A percentile compares a stretch with the other conserved stretches of the same genome.
Conservation (phyloP, 164 flowering plant genomes). For the Euptelea pleiosperma region DNA sequence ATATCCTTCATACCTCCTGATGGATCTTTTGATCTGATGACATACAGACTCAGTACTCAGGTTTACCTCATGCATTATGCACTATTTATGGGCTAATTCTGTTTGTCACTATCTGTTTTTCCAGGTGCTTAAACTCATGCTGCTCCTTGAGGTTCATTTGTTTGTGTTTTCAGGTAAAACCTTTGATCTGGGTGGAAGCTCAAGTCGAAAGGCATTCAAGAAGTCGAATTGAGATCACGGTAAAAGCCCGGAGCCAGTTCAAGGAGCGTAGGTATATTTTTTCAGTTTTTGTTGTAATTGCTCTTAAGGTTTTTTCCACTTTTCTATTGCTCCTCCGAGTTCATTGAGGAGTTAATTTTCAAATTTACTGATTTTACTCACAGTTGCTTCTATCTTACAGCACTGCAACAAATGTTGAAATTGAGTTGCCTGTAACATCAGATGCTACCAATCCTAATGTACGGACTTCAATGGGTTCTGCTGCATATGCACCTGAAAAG, state of each 20-base stretch:
- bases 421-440: conserved; percentile 76
- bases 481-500: conserved; percentile 89
- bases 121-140: neutral
- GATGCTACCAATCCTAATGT: conserved; percentile 93
- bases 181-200: conserved; percentile 98
- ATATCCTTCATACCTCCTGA: conserved; percentile 98
- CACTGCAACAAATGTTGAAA: conserved; percentile 95
- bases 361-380: conserved; percentile 9
- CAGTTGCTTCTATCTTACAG: conserved; percentile 33
- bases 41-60: conserved; percentile 94
- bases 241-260: conserved; percentile 95
- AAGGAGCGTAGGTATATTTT: conserved; percentile 91
- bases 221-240: conserved; percentile 86
- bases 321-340: too few species aligned
- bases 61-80: conserved; percentile 29
- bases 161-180: conserved; percentile 64
- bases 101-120: too few species aligned
- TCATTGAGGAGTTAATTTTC: neutral
- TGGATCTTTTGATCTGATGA: conserved; percentile 97
- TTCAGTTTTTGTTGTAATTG: neutral
- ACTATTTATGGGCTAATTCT: too few species aligned
- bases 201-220: conserved; percentile 92
- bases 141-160: conserved; percentile 10
- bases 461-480: conserved; percentile 97
- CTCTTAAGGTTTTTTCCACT: conserved; percentile 1